Conservation (phyloP, 1,284 basidiomycete genomes). For the Trichosporon coremiiforme region DNA sequence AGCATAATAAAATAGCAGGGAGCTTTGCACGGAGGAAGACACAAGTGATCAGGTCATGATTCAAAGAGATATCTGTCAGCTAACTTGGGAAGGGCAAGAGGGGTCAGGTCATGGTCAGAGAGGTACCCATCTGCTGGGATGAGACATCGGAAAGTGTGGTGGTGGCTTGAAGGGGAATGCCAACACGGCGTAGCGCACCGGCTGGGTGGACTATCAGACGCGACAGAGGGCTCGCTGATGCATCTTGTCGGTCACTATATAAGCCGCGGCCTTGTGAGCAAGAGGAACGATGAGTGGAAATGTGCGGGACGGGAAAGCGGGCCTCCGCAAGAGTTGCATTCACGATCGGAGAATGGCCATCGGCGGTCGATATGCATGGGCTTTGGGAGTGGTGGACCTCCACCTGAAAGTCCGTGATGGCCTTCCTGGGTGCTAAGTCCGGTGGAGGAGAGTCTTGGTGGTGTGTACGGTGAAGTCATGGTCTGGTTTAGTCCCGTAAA, state of each 20-base stretch:
- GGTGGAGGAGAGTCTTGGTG: background rate
- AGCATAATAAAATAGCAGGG: conserved; percentile 1
- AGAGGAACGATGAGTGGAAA: background rate
- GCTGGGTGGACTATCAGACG: background rate
- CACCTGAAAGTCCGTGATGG: conserved; percentile 3
- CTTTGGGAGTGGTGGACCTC: background rate
- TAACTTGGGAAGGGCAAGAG: too few relatives aligned
- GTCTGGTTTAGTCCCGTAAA: conserved; percentile 13
- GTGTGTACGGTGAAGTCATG: background rate
- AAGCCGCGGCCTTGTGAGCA: background rate
- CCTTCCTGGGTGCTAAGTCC: background rate
- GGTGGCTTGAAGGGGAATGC: too few relatives aligned
- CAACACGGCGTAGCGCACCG: too few relatives aligned
- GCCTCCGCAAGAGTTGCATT: background rate
- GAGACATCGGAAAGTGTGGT: too few relatives aligned
- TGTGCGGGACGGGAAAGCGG: conserved; percentile 2
- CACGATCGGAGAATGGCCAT: conserved; percentile 1
- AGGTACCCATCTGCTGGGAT: too few relatives aligned
- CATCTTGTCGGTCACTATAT: background rate
- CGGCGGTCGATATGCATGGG: background rate
- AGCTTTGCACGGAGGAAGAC: background rate
- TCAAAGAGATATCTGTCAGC: too few relatives aligned
- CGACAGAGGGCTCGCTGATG: background rate
- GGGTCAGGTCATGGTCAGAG: too few relatives aligned
- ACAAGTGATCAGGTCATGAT: background rate